A percentile compares a stretch with the other conserved stretches of the same genome.
Conservation (phyloP, 202 grass and related monocot genomes). For the Brachypodium distachyon region DNA sequence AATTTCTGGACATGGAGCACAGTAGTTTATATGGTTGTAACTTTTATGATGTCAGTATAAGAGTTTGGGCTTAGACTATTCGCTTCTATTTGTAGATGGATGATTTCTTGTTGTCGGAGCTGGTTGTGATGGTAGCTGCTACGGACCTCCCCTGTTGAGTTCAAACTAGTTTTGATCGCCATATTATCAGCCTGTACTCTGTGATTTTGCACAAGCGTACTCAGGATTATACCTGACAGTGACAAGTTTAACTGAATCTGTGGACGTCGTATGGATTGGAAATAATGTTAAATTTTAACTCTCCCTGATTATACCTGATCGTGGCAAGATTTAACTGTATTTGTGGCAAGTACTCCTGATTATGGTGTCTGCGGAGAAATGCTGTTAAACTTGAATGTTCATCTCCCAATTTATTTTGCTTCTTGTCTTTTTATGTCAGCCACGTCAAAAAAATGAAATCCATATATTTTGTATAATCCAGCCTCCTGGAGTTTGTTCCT, state of each 20-base stretch:
- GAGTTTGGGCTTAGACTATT: constrained; percentile 38
- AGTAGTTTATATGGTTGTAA: constrained; percentile 18
- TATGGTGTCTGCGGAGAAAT: too few species aligned
- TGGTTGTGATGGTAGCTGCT: constrained; percentile 42
- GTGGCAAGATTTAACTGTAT: too few species aligned
- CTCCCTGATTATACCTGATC: too few species aligned
- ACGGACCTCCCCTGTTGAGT: constrained; percentile 29
- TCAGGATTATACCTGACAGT: neutral
- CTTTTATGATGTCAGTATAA: constrained; percentile 14
- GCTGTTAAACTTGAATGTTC: too few species aligned
- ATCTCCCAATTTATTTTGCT: too few species aligned
- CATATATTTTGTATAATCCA: too few species aligned
- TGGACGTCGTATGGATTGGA: neutral
- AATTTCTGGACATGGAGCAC: constrained; percentile 15
- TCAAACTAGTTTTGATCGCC: constrained; percentile 15
- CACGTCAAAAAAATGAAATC: too few species aligned
- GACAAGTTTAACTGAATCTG: neutral
- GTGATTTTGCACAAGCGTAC: neutral
- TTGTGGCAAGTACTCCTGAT: too few species aligned
- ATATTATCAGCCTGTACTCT: constrained; percentile 24
- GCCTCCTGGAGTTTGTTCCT: too few species aligned
- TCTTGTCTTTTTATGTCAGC: too few species aligned
- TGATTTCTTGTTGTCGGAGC: constrained; percentile 47
- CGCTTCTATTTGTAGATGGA: constrained; percentile 86
- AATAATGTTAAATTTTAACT: constrained; percentile 1